A percentile compares a stretch with the other conserved stretches of the same genome.
These are phyloP conservation scores for Fistulinella prunicolor DNA, from an alignment of 768 basidiomycete species.

Conservation along the genomic window DNA sequence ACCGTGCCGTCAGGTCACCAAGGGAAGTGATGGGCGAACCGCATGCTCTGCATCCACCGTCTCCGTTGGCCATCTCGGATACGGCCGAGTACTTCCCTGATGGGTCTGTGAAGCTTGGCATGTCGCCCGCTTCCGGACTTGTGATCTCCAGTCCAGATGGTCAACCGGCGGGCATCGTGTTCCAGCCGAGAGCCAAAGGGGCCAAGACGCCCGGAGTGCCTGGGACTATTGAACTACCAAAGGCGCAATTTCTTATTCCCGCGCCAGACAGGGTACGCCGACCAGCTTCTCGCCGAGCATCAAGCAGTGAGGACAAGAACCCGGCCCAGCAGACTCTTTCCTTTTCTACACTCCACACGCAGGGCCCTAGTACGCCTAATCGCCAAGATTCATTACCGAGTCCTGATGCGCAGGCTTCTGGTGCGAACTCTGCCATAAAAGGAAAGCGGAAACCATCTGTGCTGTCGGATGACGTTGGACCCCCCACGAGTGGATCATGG, in stretches of 20 bases:
- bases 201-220: conserved; percentile 31
- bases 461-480: conserved; percentile 25
- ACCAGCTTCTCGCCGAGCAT: conserved; percentile 25
- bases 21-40: conserved; percentile 43
- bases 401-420: conserved; percentile 17
- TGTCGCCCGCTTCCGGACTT: conserved; percentile 79
- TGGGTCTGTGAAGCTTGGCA: conserved; percentile 66
- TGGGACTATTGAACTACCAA: conserved; percentile 45
- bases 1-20: conserved; percentile 57
- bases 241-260: conserved; percentile 35
- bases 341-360: conserved; percentile 29
- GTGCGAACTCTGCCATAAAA: conserved; percentile 11
- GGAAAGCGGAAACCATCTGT: conserved; percentile 32
- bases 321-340: conserved; percentile 24
- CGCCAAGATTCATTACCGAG: conserved; percentile 26
- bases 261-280: conserved; percentile 27
- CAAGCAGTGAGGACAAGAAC: conserved; percentile 28
- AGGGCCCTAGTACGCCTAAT: conserved; percentile 10
- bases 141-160: conserved; percentile 93
- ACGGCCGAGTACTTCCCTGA: conserved; percentile 66
- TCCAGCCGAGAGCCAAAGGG: conserved; percentile 68
- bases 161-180: conserved; percentile 92
- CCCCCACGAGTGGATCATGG: conserved; percentile 16
- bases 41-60: conserved; percentile 49
- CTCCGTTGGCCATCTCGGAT: conserved; percentile 69